Evolutionary conservation across 768 basidiomycete genomes (phyloP), one percentile per base, ranked within the genome.

Genomic region (Imleria badia): DNA sequence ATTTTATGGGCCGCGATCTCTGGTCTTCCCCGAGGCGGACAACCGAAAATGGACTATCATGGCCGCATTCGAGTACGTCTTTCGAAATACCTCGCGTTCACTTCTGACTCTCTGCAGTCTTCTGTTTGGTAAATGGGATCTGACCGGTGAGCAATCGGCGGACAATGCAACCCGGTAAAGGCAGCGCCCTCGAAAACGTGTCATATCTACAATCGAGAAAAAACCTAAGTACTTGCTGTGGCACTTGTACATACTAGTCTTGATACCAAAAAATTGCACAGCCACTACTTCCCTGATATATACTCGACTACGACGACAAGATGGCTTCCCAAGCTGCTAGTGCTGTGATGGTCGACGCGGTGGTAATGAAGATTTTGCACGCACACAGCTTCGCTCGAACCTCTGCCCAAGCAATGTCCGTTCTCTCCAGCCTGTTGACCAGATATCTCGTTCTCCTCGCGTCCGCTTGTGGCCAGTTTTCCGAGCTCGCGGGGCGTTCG

Each of bases 11-110:
- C 83, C 87, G 35, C 85, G 94, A 43, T 94, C 91, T 15, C 82
- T 97, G 42, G 96, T 89, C 13, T 99, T 94, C 81, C 87, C 84
- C 15, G 94, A 94, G 72, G 87, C 94, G 0, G 95, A 98, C 75
- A 99, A 99, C 76, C 83, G 96, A 54, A 95, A 94, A 70, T 96
- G 94, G 95, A 94, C 94, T 0, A 96, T 87, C 63, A 92, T 95
- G 86, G 91, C 94, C 14, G 71, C 83, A 12, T 96, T 97, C 63
- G 91, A 94, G 91, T 93, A 63, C 52, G 88, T 83, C 41, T 35
- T 60, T 41, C 54, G 49, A 42, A 39, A 13, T 47, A 39, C 41
- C 35, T 43, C 23, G 23, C 5, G 9, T 26, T 44, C 36, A 33
- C 26, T n/a, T 41, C 44, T 62, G 45, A 60, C n/a, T 36, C 36